These are phyloP conservation scores for Rachicladosporium sp. DNA, from an alignment of 2,329 filamentous ascomycete species.

Conservation along the genomic window DNA sequence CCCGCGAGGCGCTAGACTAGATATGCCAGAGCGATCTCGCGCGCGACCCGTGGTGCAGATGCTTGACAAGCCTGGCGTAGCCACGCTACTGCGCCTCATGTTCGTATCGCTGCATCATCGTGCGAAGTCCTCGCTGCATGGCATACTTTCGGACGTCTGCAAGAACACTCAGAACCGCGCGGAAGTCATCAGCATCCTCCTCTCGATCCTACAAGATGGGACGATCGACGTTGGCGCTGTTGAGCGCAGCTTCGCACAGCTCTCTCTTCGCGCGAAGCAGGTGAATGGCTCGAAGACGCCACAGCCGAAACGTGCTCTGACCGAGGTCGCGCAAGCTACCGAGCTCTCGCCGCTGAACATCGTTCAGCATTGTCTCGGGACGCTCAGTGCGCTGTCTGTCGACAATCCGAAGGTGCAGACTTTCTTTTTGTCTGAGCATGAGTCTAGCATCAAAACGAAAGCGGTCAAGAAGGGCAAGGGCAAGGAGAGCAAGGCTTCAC, in stretches of 20 bases:
- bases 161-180: conserved; percentile 93
- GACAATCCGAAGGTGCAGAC: conserved; percentile 79
- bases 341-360: conserved; percentile 91
- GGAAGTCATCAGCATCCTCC: conserved; percentile 82
- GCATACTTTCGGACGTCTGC: conserved; percentile 80
- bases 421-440: conserved; percentile 91
- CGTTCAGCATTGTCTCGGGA: conserved; percentile 84
- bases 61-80: conserved; percentile 89
- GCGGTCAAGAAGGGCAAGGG: conserved; percentile 64
- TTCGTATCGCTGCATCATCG: conserved; percentile 89
- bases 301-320: conserved; percentile 64
- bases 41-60: conserved; percentile 76
- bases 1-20: not conserved
- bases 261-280: conserved; percentile 83
- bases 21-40: conserved; percentile 1
- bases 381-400: conserved; percentile 70
- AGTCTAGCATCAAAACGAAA: conserved; percentile 55
- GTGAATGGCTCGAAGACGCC: conserved; percentile 56
- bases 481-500: conserved; percentile 72
- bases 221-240: conserved; percentile 87
- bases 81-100: conserved; percentile 95
- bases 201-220: conserved; percentile 90
- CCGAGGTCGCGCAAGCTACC: conserved; percentile 46
- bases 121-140: conserved; percentile 70
- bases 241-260: conserved; percentile 85